Evolutionary conservation across 164 flowering plant genomes (phyloP).

Genomic region (Brasenia schreberi): DNA sequence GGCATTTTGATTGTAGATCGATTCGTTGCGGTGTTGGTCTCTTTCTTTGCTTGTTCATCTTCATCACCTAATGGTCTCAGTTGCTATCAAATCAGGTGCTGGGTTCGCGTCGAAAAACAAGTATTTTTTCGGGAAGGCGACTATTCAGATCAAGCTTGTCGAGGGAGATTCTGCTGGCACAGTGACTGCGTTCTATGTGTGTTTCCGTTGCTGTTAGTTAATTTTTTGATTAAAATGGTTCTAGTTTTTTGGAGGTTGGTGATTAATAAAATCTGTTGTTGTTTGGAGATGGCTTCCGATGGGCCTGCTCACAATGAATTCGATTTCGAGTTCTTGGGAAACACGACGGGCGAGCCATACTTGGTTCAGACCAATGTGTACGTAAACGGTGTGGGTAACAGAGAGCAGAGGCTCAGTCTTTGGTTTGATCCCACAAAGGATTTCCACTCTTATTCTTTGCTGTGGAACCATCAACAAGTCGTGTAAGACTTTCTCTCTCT

Average conservation of each 20-base stretch:
- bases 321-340: conserved; percentile 93
- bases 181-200: conserved; percentile 92
- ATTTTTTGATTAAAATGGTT: background rate
- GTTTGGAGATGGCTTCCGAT: conserved; percentile 83
- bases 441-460: conserved; percentile 70
- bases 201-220: background rate
- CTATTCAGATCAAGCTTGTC: conserved; percentile 72
- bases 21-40: background rate
- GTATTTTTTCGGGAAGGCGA: conserved; percentile 82
- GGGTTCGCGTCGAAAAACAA: conserved; percentile 84
- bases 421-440: conserved; percentile 92
- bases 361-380: conserved; percentile 78
- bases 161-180: conserved; percentile 98
- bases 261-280: background rate
- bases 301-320: conserved; percentile 84
- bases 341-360: conserved; percentile 84
- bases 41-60: background rate
- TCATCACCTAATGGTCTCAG: background rate
- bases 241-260: background rate
- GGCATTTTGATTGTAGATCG: background rate
- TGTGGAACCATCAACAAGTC: conserved; percentile 78
- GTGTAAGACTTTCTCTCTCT: conserved; percentile 24
- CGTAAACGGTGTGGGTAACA: conserved; percentile 87
- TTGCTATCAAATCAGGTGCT: conserved; percentile 38
- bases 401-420: conserved; percentile 69